phyloP scores from a whole-genome alignment of 2,329 filamentous ascomycete species.

The Fulvia fulva region DNA sequence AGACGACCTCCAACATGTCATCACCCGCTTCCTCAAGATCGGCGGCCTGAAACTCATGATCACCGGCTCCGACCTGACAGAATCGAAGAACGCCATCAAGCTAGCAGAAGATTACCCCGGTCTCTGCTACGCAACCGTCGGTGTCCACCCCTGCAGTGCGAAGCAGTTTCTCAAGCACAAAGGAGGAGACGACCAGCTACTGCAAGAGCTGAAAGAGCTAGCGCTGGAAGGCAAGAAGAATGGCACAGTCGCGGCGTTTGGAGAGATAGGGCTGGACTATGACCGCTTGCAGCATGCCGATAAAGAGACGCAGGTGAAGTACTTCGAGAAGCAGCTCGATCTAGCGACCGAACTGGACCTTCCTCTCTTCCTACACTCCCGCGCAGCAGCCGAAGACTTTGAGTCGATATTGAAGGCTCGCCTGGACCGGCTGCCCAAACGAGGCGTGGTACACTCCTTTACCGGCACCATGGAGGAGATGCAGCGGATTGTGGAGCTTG shows the following conservation, averaged over 20 bases:
- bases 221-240: constrained; percentile 56
- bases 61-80: constrained; percentile 81
- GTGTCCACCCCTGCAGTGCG: constrained; percentile 88
- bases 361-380: constrained; percentile 87
- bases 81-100: constrained; percentile 69
- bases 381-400: constrained; percentile 83
- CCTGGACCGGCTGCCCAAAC: constrained; percentile 56
- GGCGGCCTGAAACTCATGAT: constrained; percentile 89
- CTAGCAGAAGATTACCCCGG: constrained; percentile 72
- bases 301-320: constrained; percentile 74
- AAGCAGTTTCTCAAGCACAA: constrained; percentile 67
- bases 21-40: constrained; percentile 71
- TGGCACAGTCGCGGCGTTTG: constrained; percentile 72
- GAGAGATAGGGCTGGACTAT: constrained; percentile 95
- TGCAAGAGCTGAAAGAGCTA: constrained; percentile 60
- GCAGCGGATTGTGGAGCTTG: constrained; percentile 70
- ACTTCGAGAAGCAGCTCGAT: constrained; percentile 78
- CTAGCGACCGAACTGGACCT: constrained; percentile 73
- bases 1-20: constrained; percentile 69
- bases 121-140: constrained; percentile 82
- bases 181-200: constrained; percentile 52
- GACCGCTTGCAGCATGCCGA: constrained; percentile 82
- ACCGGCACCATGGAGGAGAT: constrained; percentile 86
- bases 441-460: constrained; percentile 88
- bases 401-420: constrained; percentile 61